phyloP scores from a whole-genome alignment of 2,329 filamentous ascomycete genomes.

The Cladosporium halotolerans region DNA sequence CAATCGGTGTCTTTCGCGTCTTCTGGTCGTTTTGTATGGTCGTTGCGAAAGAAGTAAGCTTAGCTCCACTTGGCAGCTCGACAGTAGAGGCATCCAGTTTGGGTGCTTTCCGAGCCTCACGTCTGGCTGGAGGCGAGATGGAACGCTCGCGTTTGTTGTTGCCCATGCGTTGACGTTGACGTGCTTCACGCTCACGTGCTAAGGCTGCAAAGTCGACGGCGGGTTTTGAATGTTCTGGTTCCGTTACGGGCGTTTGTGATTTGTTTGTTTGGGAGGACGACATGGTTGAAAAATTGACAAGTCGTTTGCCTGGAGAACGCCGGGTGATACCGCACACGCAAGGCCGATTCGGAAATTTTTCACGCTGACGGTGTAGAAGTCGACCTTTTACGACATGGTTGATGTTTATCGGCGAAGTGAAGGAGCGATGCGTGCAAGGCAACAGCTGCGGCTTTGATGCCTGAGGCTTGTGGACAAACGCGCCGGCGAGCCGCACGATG shows the following conservation, averaged over 20 bases:
- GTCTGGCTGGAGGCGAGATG: slow-evolving; percentile 29
- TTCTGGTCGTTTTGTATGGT: slow-evolving; percentile 18
- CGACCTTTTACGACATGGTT: too few relatives aligned
- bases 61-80: slow-evolving; percentile 18
- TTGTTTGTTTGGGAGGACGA: not conserved
- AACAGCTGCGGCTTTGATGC: not conserved
- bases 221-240: not conserved
- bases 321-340: too few relatives aligned
- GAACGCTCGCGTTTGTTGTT: slow-evolving; percentile 50
- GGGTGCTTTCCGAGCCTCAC: slow-evolving; percentile 19
- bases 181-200: slow-evolving; percentile 1
- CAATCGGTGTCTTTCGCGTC: slow-evolving; percentile 18
- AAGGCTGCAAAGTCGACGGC: not conserved
- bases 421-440: not conserved
- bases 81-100: slow-evolving; percentile 20
- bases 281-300: not conserved
- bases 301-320: too few relatives aligned
- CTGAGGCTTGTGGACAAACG: not conserved
- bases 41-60: slow-evolving; percentile 21
- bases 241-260: not conserved
- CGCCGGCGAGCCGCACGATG: not conserved
- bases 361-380: too few relatives aligned
- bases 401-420: not conserved
- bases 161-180: not conserved
- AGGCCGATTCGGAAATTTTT: too few relatives aligned